These are phyloP conservation scores for Auriscalpium vulgare DNA, from an alignment of 768 basidiomycete genomes.

Conservation along the genomic window DNA sequence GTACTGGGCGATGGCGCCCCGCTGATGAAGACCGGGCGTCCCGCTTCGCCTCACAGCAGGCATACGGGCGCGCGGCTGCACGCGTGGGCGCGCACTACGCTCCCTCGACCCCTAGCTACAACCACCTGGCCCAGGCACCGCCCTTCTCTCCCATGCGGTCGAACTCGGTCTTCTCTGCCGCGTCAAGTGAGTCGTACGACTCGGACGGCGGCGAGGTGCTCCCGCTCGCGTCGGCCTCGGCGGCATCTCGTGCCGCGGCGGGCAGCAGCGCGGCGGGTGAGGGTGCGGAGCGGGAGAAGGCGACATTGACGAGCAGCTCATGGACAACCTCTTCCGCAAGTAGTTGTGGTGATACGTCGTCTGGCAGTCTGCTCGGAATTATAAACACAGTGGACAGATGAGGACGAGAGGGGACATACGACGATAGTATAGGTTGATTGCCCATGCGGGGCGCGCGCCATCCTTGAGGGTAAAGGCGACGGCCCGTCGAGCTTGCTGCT, in stretches of 20 bases:
- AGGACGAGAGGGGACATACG: no score
- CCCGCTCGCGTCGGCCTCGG: conserved; percentile 55
- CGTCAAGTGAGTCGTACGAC: conserved; percentile 71
- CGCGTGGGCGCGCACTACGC: conserved; percentile 54
- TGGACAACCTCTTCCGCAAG: no score
- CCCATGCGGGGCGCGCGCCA: no score
- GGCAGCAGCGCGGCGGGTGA: conserved; percentile 3
- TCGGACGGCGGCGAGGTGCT: conserved; percentile 72
- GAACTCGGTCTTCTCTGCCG: conserved; percentile 50
- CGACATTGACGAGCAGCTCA: no score
- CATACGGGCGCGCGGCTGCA: conserved; percentile 24
- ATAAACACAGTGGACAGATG: no score
- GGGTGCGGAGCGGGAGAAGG: conserved; percentile 1
- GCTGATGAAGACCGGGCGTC: conserved; percentile 12
- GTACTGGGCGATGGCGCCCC: neutral
- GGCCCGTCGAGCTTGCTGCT: no score
- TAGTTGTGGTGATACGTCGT: no score
- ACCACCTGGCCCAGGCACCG: conserved; percentile 42
- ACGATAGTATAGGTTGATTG: no score
- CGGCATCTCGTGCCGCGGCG: neutral
- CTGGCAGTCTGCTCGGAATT: no score
- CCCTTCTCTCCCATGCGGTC: conserved; percentile 12
- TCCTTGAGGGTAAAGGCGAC: no score
- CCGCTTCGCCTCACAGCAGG: conserved; percentile 16
- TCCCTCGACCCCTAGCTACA: conserved; percentile 35